Evolutionary conservation across 108 stramenopile species (phyloP).

Genomic region (Halocafeteria seosinensis): DNA sequence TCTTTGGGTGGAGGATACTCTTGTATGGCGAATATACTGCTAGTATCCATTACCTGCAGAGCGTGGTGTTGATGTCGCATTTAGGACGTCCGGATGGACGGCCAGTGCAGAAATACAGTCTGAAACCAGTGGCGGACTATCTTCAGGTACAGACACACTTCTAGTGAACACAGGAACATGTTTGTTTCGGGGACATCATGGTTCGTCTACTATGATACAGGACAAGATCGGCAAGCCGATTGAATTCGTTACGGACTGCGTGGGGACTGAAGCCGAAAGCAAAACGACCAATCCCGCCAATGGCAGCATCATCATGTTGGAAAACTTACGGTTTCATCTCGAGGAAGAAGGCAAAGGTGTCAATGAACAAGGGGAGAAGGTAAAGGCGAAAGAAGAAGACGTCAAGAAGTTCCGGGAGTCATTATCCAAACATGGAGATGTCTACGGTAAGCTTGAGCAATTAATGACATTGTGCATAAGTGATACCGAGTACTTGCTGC

Average conservation of each 20-base stretch:
- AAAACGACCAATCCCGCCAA: constrained; percentile 43
- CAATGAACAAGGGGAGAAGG: constrained; percentile 79
- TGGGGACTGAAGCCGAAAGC: constrained; percentile 69
- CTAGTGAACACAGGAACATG: no score
- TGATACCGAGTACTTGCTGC: constrained; percentile 21
- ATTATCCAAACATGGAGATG: constrained; percentile 61
- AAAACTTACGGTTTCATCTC: constrained; percentile 91
- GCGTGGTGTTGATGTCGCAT: constrained; percentile 90
- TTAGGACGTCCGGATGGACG: constrained; percentile 93
- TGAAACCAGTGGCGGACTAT: constrained; percentile 84
- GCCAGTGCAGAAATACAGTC: constrained; percentile 92
- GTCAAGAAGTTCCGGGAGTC: constrained; percentile 51
- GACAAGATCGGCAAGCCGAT: constrained; percentile 77
- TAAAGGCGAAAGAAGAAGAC: constrained; percentile 70
- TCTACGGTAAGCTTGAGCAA: constrained; percentile 10
- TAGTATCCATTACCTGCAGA: background rate
- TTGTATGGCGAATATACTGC: background rate
- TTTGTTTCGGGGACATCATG: no score
- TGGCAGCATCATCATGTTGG: constrained; percentile 70
- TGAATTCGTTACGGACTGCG: constrained; percentile 76
- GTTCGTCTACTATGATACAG: constrained; percentile 67
- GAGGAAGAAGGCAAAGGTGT: constrained; percentile 93
- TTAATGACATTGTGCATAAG: background rate
- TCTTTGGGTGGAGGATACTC: background rate
- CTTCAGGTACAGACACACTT: no score